phyloP scores from a whole-genome alignment of 768 basidiomycete genomes.

The Kwoniella botswanensis region DNA sequence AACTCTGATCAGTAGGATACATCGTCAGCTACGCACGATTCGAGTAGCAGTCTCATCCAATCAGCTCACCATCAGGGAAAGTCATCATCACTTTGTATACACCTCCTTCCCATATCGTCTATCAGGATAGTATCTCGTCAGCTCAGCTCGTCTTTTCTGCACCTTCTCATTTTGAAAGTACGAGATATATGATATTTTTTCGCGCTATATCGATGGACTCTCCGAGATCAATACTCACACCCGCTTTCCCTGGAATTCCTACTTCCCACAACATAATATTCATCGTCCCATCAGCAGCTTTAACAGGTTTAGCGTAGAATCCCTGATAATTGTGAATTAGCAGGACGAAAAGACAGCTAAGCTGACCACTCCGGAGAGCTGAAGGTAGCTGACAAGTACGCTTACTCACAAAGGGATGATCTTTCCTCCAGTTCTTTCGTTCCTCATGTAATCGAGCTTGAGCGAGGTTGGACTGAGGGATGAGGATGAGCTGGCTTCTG shows the following conservation, averaged over 20 bases:
- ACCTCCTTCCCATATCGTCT: constrained; percentile 99
- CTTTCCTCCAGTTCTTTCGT: constrained; percentile 98
- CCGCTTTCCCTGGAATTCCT: constrained; percentile 90
- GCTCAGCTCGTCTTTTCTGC: background rate
- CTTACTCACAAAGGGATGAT: constrained; percentile 90
- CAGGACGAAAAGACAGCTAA: background rate
- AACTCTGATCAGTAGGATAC: constrained; percentile 44
- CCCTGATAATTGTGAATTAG: constrained; percentile 65
- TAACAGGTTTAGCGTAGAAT: constrained; percentile 93
- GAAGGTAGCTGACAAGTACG: background rate
- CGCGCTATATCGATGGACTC: too few species aligned
- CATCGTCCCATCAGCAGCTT: constrained; percentile 88
- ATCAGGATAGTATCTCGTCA: constrained; percentile 27
- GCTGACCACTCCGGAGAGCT: background rate
- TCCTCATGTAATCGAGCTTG: constrained; percentile 92
- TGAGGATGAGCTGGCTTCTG: background rate
- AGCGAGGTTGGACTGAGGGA: constrained; percentile 46
- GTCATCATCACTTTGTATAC: constrained; percentile 89
- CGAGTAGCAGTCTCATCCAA: too few species aligned
- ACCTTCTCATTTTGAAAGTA: background rate
- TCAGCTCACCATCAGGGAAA: constrained; percentile 85
- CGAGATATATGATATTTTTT: too few species aligned
- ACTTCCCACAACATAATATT: constrained; percentile 99
- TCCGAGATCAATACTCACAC: constrained; percentile 64
- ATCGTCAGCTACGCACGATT: background rate